A percentile compares a stretch with the other conserved stretches of the same genome.
Conservation (phyloP, 495 filamentous ascomycete genomes). For the Chaetomidium leptoderma region DNA sequence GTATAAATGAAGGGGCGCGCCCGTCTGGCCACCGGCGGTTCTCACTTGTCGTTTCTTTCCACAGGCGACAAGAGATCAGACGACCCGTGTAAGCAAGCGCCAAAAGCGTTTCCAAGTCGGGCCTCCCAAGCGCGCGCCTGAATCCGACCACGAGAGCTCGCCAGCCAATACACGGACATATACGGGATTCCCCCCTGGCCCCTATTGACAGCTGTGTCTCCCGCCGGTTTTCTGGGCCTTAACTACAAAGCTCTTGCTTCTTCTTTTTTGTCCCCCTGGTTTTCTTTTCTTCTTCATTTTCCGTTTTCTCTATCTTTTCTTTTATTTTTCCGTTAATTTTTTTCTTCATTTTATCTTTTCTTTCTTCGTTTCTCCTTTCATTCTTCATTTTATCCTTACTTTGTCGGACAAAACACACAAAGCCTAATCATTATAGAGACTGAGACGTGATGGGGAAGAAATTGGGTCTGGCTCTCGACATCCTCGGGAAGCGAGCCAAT, state of each 20-base stretch:
- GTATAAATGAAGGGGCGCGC: constrained; percentile 14
- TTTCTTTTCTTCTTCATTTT: too few species aligned
- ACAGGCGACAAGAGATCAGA: background rate
- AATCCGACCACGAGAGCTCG: constrained; percentile 22
- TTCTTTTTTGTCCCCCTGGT: too few species aligned
- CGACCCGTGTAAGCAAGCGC: constrained; percentile 6
- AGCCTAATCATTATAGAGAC: too few species aligned
- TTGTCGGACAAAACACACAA: background rate
- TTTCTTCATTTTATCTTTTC: too few species aligned
- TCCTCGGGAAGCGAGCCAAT: constrained; percentile 63
- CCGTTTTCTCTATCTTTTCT: too few species aligned
- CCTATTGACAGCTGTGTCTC: too few species aligned
- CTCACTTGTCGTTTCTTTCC: constrained; percentile 2
- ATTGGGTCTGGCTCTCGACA: constrained; percentile 34
- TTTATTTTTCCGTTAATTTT: too few species aligned
- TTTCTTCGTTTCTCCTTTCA: too few species aligned
- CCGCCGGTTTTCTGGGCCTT: too few species aligned
- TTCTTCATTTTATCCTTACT: background rate
- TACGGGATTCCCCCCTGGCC: too few species aligned
- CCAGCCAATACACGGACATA: constrained; percentile 16
- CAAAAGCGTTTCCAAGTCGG: constrained; percentile 19
- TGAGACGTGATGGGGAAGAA: background rate
- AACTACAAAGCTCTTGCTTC: too few species aligned
- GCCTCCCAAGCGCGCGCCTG: constrained; percentile 24
- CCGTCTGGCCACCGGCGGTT: background rate